phyloP scores from a whole-genome alignment of 2,329 filamentous ascomycete genomes.

The Tetracladium maxilliforme region DNA sequence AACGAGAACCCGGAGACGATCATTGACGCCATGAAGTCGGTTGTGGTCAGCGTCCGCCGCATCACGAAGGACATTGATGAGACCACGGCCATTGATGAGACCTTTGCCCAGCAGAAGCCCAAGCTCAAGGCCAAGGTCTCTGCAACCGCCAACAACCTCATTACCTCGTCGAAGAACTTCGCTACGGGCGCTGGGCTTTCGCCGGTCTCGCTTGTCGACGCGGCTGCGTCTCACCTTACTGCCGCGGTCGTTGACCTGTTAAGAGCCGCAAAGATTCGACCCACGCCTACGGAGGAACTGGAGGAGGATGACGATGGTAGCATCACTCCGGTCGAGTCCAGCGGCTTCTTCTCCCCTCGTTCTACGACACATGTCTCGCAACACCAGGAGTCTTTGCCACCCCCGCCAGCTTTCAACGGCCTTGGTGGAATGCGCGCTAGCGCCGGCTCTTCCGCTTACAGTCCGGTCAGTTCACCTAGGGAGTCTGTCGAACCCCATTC shows the following conservation, averaged over 20 bases:
- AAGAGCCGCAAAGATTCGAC: slow-evolving; percentile 67
- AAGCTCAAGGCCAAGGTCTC: slow-evolving; percentile 74
- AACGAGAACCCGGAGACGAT: slow-evolving; percentile 59
- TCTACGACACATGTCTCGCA: slow-evolving; percentile 9
- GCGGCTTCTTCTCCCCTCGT: slow-evolving; percentile 51
- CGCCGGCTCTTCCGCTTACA: slow-evolving; percentile 60
- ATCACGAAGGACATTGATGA: slow-evolving; percentile 72
- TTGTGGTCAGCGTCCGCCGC: slow-evolving; percentile 67
- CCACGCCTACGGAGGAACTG: slow-evolving; percentile 61
- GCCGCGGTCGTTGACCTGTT: slow-evolving; percentile 77
- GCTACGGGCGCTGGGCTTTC: slow-evolving; percentile 69
- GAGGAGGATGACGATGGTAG: slow-evolving; percentile 61
- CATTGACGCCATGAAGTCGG: slow-evolving; percentile 74
- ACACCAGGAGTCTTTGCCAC: slow-evolving; percentile 27
- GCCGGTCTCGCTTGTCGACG: slow-evolving; percentile 85
- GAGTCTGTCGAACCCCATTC: too few relatives aligned
- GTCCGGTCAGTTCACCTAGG: slow-evolving; percentile 54
- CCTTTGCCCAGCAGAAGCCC: slow-evolving; percentile 38
- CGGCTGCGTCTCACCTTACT: slow-evolving; percentile 80
- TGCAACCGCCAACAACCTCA: slow-evolving; percentile 88
- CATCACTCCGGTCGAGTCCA: slow-evolving; percentile 49
- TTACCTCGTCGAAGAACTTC: slow-evolving; percentile 90
- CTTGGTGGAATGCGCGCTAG: slow-evolving; percentile 42
- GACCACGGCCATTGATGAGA: slow-evolving; percentile 34
- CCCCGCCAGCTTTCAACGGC: slow-evolving; percentile 41